Conservation (phyloP, 140 eudicot species). For the Bidens hawaiensis region DNA sequence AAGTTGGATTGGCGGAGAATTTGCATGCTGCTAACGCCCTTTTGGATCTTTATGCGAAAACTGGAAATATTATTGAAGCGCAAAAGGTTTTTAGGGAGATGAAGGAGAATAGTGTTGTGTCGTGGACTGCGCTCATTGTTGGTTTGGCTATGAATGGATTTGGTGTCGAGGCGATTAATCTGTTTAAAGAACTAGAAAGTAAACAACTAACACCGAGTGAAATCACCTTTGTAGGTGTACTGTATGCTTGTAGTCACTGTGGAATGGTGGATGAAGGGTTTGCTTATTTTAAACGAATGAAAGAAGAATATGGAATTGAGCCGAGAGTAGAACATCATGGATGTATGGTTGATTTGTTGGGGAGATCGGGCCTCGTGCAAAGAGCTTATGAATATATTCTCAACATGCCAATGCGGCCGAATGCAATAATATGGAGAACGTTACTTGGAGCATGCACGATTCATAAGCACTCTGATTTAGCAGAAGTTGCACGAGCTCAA, state of each 20-base stretch:
- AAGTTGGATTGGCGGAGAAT: conserved; percentile 68
- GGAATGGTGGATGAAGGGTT: conserved; percentile 85
- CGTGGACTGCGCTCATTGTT: conserved; percentile 78
- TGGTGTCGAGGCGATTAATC: conserved; percentile 53
- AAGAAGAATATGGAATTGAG: conserved; percentile 44
- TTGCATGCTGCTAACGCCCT: conserved; percentile 81
- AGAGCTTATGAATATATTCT: conserved; percentile 62
- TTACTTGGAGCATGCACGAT: conserved; percentile 72
- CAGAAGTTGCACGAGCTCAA: conserved; percentile 60
- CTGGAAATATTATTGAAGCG: conserved; percentile 70
- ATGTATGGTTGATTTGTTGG: conserved; percentile 85
- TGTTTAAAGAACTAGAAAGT: conserved; percentile 54
- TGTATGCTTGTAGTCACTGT: conserved; percentile 95
- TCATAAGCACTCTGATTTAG: conserved; percentile 47
- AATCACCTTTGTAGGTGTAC: conserved; percentile 76
- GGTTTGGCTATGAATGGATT: conserved; percentile 84
- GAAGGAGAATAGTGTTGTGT: conserved; percentile 62
- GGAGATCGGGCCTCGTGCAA: conserved; percentile 72
- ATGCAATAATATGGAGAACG: conserved; percentile 83
- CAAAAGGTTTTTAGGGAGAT: conserved; percentile 51
- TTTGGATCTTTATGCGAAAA: conserved; percentile 72
- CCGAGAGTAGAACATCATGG: conserved; percentile 85
- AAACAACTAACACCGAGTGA: conserved; percentile 54
- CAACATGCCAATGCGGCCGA: conserved; percentile 64
- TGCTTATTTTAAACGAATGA: conserved; percentile 58